Percentiles rank a stretch among this genome's conserved stretches.
Conservation (phyloP, 208 protist species). For the Zelonia costaricensis region DNA sequence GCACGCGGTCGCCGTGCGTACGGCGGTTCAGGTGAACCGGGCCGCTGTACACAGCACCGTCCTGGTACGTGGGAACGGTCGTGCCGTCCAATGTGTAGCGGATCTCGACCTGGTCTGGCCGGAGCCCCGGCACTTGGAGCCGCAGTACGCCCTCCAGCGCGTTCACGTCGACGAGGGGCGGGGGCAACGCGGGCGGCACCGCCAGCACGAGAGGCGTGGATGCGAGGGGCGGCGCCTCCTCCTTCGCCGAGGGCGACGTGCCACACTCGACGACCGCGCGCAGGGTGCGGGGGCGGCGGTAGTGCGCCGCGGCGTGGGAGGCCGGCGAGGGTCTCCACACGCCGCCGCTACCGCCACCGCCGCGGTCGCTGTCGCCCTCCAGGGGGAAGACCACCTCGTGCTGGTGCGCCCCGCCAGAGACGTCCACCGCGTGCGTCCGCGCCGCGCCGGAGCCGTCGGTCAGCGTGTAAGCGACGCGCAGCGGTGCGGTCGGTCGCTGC, state of each 20-base stretch:
- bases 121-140: conserved; percentile 17
- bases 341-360: not conserved
- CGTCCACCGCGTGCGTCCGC: not conserved
- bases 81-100: conserved; percentile 54
- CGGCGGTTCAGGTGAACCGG: conserved; percentile 2
- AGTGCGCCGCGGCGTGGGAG: not conserved
- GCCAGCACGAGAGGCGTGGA: conserved; percentile 7
- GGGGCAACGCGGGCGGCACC: conserved; percentile 29
- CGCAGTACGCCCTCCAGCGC: conserved; percentile 16
- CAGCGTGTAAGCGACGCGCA: not conserved
- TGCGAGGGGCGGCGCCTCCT: not conserved
- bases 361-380: not conserved
- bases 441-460: not conserved
- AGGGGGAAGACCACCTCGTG: not conserved
- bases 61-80: conserved; percentile 31
- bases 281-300: not conserved
- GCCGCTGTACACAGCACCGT: conserved; percentile 4
- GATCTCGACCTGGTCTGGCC: conserved; percentile 26
- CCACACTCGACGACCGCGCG: not conserved
- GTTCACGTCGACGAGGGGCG: conserved; percentile 31
- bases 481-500: not conserved
- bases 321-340: not conserved
- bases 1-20: conserved; percentile 3
- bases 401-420: too few species aligned
- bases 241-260: not conserved